Percentiles rank a stretch among this genome's conserved stretches.
Evolutionary conservation across 2,329 filamentous ascomycete species (phyloP).

Genomic region (Sporothrix brasiliensis): DNA sequence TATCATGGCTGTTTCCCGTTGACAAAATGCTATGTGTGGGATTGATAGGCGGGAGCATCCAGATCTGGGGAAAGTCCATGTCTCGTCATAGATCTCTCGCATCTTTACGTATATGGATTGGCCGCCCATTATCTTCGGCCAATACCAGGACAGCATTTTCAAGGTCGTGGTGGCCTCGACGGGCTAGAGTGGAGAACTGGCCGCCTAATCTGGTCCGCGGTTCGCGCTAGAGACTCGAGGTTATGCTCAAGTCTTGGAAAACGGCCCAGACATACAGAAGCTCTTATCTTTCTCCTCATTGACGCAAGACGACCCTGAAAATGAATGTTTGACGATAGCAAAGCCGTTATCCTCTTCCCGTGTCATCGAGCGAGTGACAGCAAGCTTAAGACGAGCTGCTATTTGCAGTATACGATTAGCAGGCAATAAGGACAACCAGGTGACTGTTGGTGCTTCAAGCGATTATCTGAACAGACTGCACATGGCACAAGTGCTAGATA

Average conservation of each 20-base stretch:
- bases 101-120: conserved; percentile 20
- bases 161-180: conserved; percentile 2
- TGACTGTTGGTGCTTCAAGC: not conserved
- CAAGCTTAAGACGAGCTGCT: not conserved
- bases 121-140: conserved; percentile 26
- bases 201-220: conserved; percentile 9
- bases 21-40: conserved; percentile 18
- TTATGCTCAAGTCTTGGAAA: not conserved
- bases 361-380: not conserved
- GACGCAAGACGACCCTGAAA: not conserved
- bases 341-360: not conserved
- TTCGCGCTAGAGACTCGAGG: conserved; percentile 12
- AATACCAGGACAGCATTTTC: conserved; percentile 24
- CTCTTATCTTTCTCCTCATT: conserved; percentile 24
- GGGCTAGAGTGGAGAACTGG: conserved; percentile 2
- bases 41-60: not conserved
- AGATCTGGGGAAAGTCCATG: conserved; percentile 15
- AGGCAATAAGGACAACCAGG: not conserved
- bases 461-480: not conserved
- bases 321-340: not conserved
- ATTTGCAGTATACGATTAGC: conserved; percentile 8
- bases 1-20: not conserved
- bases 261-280: conserved; percentile 16
- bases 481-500: not conserved
- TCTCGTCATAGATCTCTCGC: conserved; percentile 1